A percentile compares a stretch with the other conserved stretches of the same genome.
phyloP scores from a whole-genome alignment of 257 asterid genomes.

The Ajuga chamaepitys region DNA sequence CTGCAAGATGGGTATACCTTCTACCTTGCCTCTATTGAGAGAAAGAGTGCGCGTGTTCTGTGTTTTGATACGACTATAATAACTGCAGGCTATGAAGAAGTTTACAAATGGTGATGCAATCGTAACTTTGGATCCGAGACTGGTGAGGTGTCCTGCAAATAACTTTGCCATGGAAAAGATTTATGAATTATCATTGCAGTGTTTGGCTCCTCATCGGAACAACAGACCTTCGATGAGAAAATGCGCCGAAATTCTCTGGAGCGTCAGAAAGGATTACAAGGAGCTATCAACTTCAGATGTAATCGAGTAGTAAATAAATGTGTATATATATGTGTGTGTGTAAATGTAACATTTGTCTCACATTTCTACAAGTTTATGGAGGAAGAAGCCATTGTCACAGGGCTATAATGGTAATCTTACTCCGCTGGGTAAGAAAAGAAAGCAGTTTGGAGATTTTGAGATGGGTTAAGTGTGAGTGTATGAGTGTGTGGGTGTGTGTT shows the following conservation, averaged over 20 bases:
- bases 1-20: conserved; percentile 77
- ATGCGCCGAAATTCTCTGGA: conserved; percentile 86
- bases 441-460: conserved; percentile 13
- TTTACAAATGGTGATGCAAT: conserved; percentile 72
- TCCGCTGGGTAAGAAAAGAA: neutral
- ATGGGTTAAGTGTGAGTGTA: conserved; percentile 13
- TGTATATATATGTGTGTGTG: neutral
- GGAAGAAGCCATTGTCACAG: neutral
- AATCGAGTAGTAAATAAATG: neutral
- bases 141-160: conserved; percentile 56
- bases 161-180: conserved; percentile 63
- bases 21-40: conserved; percentile 3
- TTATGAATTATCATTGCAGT: conserved; percentile 56
- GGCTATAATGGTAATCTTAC: neutral
- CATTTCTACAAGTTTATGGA: neutral
- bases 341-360: neutral
- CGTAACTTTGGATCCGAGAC: conserved; percentile 62
- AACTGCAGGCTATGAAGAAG: conserved; percentile 72
- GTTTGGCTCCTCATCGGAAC: conserved; percentile 68
- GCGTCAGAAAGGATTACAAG: conserved; percentile 66
- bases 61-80: neutral
- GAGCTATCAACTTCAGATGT: conserved; percentile 32
- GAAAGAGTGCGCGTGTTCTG: neutral
- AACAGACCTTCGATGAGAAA: conserved; percentile 79
- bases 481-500: neutral